These are phyloP conservation scores for Vaccinium myrtillus DNA, from an alignment of 148 eudicot genomes.

Conservation along the genomic window DNA sequence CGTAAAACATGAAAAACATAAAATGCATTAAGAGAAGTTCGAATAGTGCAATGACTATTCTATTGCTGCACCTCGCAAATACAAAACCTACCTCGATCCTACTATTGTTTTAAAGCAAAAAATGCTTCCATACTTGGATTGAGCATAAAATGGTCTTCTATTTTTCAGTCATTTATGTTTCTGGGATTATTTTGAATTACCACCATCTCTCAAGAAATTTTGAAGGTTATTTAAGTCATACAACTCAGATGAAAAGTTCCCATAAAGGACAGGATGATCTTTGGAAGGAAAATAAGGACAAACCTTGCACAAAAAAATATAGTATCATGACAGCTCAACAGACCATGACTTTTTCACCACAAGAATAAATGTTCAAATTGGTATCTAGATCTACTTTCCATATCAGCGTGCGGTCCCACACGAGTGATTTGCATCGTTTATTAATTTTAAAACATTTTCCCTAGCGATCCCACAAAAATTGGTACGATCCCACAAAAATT, in stretches of 20 bases:
- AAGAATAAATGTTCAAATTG: background rate
- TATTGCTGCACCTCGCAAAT: too few species aligned
- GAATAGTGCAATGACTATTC: too few species aligned
- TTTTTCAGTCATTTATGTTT: background rate
- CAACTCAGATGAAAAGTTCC: background rate
- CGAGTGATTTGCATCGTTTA: too few species aligned
- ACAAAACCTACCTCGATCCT: too few species aligned
- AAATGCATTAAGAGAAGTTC: too few species aligned
- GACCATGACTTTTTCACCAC: background rate
- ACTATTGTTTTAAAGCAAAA: too few species aligned
- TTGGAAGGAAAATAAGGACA: slow-evolving; percentile 11
- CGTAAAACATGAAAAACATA: too few species aligned
- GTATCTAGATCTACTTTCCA: slow-evolving; percentile 10
- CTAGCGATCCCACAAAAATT: too few species aligned
- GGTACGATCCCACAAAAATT: too few species aligned
- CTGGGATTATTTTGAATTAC: background rate
- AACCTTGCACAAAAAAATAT: slow-evolving; percentile 15
- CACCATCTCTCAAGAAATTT: background rate
- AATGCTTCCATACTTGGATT: background rate
- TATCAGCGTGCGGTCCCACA: too few species aligned
- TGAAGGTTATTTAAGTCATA: background rate
- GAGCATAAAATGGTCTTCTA: background rate
- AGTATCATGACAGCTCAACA: slow-evolving; percentile 38
- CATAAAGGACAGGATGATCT: background rate
- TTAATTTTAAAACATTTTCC: too few species aligned